Percentiles rank a stretch among this genome's conserved stretches.
These are phyloP conservation scores for Davidsoniella australis DNA, from an alignment of 2,329 filamentous ascomycete genomes.

Conservation along the genomic window DNA sequence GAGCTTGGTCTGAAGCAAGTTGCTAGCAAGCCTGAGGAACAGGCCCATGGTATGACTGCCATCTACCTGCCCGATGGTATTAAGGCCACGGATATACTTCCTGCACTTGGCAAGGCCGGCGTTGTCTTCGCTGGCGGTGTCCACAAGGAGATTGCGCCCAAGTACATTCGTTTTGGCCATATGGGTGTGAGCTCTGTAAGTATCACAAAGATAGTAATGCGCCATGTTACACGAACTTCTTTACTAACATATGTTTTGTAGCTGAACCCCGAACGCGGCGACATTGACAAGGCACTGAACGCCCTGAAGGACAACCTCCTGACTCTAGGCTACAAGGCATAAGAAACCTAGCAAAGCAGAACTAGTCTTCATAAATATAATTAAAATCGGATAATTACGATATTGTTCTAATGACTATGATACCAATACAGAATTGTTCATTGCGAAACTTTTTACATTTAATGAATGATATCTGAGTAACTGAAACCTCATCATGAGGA, in stretches of 20 bases:
- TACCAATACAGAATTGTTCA: no score
- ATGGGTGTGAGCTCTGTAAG: slow-evolving; percentile 84
- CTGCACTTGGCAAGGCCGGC: slow-evolving; percentile 68
- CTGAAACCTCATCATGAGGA: no score
- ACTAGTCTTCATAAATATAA: no score
- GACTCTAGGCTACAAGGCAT: slow-evolving; percentile 46
- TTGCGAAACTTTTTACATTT: no score
- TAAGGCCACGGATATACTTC: slow-evolving; percentile 65
- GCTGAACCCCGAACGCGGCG: slow-evolving; percentile 59
- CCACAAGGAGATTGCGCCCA: slow-evolving; percentile 85
- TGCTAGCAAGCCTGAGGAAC: slow-evolving; percentile 68
- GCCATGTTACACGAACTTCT: slow-evolving; percentile 9
- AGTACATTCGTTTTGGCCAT: slow-evolving; percentile 91
- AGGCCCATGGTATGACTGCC: slow-evolving; percentile 95
- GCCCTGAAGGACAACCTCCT: slow-evolving; percentile 57
- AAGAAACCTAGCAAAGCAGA: background rate
- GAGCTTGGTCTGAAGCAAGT: slow-evolving; percentile 78
- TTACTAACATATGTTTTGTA: slow-evolving; percentile 19
- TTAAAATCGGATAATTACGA: no score
- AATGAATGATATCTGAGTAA: no score
- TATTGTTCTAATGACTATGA: no score
- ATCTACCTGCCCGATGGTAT: slow-evolving; percentile 84
- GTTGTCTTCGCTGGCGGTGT: slow-evolving; percentile 90
- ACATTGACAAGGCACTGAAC: slow-evolving; percentile 70
- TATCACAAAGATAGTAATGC: slow-evolving; percentile 14